Percentiles rank a stretch among this genome's conserved stretches.
Evolutionary conservation across 2,329 filamentous ascomycete genomes (phyloP).

Genomic region (Aspergillus sp.): DNA sequence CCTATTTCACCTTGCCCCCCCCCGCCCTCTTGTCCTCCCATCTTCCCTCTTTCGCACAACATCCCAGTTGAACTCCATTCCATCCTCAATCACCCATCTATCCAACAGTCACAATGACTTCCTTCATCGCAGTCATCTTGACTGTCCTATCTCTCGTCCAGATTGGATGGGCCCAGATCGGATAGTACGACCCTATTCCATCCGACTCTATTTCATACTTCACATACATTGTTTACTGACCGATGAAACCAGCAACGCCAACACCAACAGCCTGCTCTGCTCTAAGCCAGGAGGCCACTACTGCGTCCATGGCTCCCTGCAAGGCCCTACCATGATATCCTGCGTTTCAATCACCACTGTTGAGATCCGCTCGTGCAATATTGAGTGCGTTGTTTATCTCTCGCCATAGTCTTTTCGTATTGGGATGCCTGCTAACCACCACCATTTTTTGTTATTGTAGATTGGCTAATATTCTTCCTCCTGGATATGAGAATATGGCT

Average conservation of each 20-base stretch:
- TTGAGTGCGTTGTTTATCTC: conserved; percentile 13
- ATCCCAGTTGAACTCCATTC: background rate
- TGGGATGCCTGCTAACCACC: background rate
- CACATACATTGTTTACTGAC: background rate
- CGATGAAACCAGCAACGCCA: conserved; percentile 11
- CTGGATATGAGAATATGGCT: conserved; percentile 11
- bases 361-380: conserved; percentile 19
- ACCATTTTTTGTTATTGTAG: conserved; percentile 1
- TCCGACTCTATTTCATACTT: background rate
- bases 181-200: conserved; percentile 7
- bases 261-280: conserved; percentile 20
- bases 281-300: conserved; percentile 17
- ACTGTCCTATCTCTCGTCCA: background rate
- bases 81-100: background rate
- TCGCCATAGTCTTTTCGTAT: background rate
- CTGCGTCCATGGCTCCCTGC: conserved; percentile 19
- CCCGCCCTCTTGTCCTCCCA: background rate
- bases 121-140: background rate
- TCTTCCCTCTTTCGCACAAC: background rate
- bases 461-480: conserved; percentile 15
- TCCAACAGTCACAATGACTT: background rate
- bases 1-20: background rate
- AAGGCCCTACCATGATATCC: conserved; percentile 14
- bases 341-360: conserved; percentile 12
- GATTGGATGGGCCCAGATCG: conserved; percentile 8